Evolutionary conservation across 352 stramenopile genomes (phyloP), one percentile per base, ranked within the genome.

Genomic region (Thraustochytrium sp.): DNA sequence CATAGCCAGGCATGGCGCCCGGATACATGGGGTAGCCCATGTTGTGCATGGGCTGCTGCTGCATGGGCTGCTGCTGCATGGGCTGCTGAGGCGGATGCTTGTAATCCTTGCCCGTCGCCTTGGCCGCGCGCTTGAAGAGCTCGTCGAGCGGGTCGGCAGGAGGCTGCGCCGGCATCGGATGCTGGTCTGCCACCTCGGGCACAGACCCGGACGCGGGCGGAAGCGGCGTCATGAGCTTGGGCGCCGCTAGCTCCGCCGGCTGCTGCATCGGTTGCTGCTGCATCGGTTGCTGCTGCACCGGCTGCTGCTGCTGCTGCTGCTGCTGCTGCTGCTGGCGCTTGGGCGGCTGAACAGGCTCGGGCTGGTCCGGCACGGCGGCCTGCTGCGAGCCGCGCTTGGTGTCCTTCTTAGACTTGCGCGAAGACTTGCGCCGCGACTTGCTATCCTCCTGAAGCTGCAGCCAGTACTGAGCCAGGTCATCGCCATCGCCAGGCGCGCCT

Each of bases 41-140:
- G n/a, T 65, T 34, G 21, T 29, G 18, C 2, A 29, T 13, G 13
- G 18, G 34, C 26, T 65, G 55, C 55, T 64, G 55, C 26, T 64
- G 55, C 55, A 29, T 13, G 1, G 16, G 55, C 55, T 65, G 54
- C 54, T 63, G 54, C 54, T 5, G 5, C 54, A 13, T 5, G 5
- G 26, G 5, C 54, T 5, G 21, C 21, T 63, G 26, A 5, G 13
- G 5, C 5, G 5, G 5, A 34, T 21, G 44, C 2, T 63, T 63
- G 68, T 80, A 80, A 3, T 80, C 68, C 46, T 80, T 80, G 48
- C 68, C 68, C 18, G 40, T 51, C 16, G 68, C 68, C 18, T 49
- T 61, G 46, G 48, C 42, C 31, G 68, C 68, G 34, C 68, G 68
- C 68, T 63, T 37, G 37, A 80, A 64, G 21, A 80, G 68, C 49